A percentile compares a stretch with the other conserved stretches of the same genome.
Evolutionary conservation across 2,329 filamentous ascomycete species (phyloP).

Genomic region (Colletotrichum lentis): DNA sequence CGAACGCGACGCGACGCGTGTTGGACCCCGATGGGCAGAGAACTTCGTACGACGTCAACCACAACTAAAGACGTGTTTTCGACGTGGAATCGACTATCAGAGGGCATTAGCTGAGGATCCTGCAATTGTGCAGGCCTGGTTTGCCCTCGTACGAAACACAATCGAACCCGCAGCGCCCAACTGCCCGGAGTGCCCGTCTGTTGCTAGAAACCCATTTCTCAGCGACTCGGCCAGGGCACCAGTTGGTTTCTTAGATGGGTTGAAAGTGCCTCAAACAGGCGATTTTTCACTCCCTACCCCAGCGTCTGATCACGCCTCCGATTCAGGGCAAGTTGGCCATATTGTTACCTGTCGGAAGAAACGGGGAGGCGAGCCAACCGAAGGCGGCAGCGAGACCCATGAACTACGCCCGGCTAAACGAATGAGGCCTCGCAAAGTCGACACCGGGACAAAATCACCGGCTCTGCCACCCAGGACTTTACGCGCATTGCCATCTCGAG

Average conservation of each 20-base stretch:
- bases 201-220: neutral
- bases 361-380: neutral
- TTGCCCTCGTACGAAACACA: neutral
- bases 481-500: neutral
- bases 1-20: no score
- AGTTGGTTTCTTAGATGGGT: neutral
- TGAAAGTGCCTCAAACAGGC: slow-evolving; percentile 6
- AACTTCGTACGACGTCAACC: no score
- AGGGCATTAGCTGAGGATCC: no score
- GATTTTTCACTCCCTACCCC: slow-evolving; percentile 3
- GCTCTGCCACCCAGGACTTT: slow-evolving; percentile 13
- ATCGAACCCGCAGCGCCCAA: neutral
- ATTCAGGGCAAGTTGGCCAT: neutral
- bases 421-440: neutral
- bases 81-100: no score
- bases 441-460: neutral
- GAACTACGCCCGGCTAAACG: neutral
- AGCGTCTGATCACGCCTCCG: slow-evolving; percentile 4
- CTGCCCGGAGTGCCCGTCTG: neutral
- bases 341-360: neutral
- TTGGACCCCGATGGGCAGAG: no score
- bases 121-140: no score
- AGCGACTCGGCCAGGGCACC: neutral
- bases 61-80: no score
- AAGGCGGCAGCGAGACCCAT: neutral